Base-by-base conservation (phyloP, 495 filamentous ascomycete genomes). In the Neurospora sp. region DNA sequence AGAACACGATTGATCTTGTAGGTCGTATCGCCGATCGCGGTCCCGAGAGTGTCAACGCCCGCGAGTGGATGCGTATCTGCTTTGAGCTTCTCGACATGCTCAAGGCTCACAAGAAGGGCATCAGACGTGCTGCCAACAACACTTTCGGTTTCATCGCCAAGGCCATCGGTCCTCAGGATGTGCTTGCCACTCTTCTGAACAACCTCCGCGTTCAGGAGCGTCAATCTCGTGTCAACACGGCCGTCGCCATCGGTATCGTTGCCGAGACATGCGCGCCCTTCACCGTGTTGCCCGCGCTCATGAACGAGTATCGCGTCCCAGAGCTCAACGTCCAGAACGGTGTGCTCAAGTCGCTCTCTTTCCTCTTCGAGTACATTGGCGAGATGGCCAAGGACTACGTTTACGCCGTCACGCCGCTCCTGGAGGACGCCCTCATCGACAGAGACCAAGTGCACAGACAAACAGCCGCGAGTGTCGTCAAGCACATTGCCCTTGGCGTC, bases 311-410 rank as follows among this genome's bases (percentile, higher is more conserved):
- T 82, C 92, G 96, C 41, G 96, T 98, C 2, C 96, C 96, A 0
- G 96, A 99, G 81, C 89, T 99, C 68, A 99, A 99, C 81, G 95
- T 99, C 8, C 96, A 98, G 82, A 99, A 98, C 78, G 96, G 96
- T 83, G 96, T 98, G 53, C 89, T 99, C 76, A 99, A 99, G 81
- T 93, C 94, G 9, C 88, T 99, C 74, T 95, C 92, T 39, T 99
- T 99, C 89, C 86, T 99, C 69, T 98, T 98, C 79, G 96, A 99
- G 76, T 99, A 99, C 83, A 99, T 99, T 79, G 96, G 96, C 70
- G 96, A 99, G 82, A 98, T 99, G 96, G 94, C 93, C 73, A 98
- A 98, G 82, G 96, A 99, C 81, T 99, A 99, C 81, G 94, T 98
- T 82, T 99, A 98, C 79, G 96, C 96, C 10, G 92, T 98, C 40